phyloP scores from a whole-genome alignment of 371 early-diverging fungal species.

The Mucor saturninus region DNA sequence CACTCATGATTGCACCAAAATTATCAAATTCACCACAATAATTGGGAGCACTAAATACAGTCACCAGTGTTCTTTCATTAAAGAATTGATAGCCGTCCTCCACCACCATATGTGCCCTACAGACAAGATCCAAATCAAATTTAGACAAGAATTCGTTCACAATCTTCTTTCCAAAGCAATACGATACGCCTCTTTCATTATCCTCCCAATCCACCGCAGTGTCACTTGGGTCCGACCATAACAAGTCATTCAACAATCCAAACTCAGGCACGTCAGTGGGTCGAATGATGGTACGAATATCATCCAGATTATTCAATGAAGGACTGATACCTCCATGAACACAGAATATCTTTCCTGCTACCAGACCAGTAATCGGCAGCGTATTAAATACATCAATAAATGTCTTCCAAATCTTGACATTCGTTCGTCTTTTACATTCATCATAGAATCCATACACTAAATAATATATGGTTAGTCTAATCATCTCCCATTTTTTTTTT shows the following conservation, averaged over 20 bases:
- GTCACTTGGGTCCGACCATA: slow-evolving; percentile 91
- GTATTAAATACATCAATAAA: slow-evolving; percentile 99
- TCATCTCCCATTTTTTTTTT: too few relatives aligned
- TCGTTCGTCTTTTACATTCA: slow-evolving; percentile 97
- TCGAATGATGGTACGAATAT: slow-evolving; percentile 85
- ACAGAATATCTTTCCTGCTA: slow-evolving; percentile 97
- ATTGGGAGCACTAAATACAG: slow-evolving; percentile 96
- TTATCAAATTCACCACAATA: slow-evolving; percentile 99
- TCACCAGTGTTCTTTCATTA: slow-evolving; percentile 89
- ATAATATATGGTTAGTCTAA: neutral
- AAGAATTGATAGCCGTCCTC: slow-evolving; percentile 99
- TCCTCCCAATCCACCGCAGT: slow-evolving; percentile 91
- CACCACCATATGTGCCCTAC: slow-evolving; percentile 93
- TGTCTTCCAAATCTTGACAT: slow-evolving; percentile 94
- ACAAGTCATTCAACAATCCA: slow-evolving; percentile 81
- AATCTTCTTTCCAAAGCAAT: slow-evolving; percentile 90
- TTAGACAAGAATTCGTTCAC: slow-evolving; percentile 84
- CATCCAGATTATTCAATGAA: slow-evolving; percentile 83
- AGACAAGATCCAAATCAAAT: slow-evolving; percentile 92
- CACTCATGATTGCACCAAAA: slow-evolving; percentile 92
- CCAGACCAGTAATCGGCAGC: slow-evolving; percentile 95
- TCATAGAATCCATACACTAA: slow-evolving; percentile 99
- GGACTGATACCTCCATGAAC: slow-evolving; percentile 95
- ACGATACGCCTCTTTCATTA: slow-evolving; percentile 97
- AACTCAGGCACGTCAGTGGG: slow-evolving; percentile 97